Evolutionary conservation across 805 yeast genomes (phyloP), one percentile per base, ranked within the genome.

Genomic region (Phaffomyces opuntiae): DNA sequence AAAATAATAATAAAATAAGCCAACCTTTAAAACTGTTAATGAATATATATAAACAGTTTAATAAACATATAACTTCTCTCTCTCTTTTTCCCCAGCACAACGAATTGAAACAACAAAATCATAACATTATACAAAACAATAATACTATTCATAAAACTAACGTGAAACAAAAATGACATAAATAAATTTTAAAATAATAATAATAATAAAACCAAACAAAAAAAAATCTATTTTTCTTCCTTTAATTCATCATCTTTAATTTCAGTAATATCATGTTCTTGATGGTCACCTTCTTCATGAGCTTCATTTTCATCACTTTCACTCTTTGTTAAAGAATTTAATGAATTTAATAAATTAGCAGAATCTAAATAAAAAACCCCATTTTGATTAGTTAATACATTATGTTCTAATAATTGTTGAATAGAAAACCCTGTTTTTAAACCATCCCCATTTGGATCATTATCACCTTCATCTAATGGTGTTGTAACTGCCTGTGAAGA

Each of bases 311-410:
- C 57, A 6, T 51, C 53, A 21, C 34, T 37, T 42, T 47, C 46
- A 13, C 40, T 51, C n/a, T 37, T 47, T 9, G 45, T 33, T 12
- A 42, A 38, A 21, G 49, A 70, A 36, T 70, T 72, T 25, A 72
- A 57, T 2, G 73, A 63, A 39, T 80, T 80, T 56, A 81, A 71
- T 52, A 81, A 66, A 16, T 81, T 75, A 46, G 79, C 74, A 17
- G 83, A 78, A 60, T 81, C 86, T 50, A 81, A 67, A 58, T 81
- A 81, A 48, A 80, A 77, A 26, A 81, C 82, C 38, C 84, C 84
- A 57, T 80, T 61, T 46, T 63, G 64, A 44, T 47, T 56, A 26
- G 67, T 59, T 37, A 62, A 49, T 8, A 61, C 54, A 43, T 61
- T 61, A 37, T 53, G 57, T 36, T 56, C 61, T 21, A 62, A 48